Base-by-base conservation (phyloP, 257 asterid genomes). In the Rubia yunnanensis region DNA sequence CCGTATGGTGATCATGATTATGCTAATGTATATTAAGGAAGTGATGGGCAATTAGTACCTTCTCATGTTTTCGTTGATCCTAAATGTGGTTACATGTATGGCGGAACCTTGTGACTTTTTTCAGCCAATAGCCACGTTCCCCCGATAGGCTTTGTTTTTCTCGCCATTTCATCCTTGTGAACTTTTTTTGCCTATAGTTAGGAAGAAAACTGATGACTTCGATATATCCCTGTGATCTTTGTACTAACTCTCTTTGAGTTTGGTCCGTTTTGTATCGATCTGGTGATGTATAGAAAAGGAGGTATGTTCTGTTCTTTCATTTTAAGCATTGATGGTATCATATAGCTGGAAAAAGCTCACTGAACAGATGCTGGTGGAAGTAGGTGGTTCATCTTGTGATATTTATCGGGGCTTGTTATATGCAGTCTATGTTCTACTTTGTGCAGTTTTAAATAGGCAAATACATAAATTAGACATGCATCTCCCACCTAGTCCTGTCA, bases 21-120 rank as follows among this genome's bases (percentile, higher is more conserved):
- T 64, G 26, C 46, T 46, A 70, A 63, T 68, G 65, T 76, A 23
- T 78, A 68, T 78, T 70, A 67, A n/a, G 69, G 59, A 66, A 26
- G 48, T 67, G 5, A 69, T 76, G 46, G 31, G 72, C 49, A 54
- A 76, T 71, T 73, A 63, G 67, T 73, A 26, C 53, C 57, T 11
- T 24, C 24, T 18, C 56, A 48, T 66, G 67, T 63, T 67, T 78
- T 72, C 63, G 49, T 70, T 63, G 20, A 32, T 4, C 70, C 64
- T 66, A 72, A 72, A 44, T 67, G 64, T 58, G 63, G 54, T 73
- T 52, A 62, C 60, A 23, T 63, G 36, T 67, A 31, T 61, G 60
- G 54, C n/a, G 3, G 67, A 52, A 32, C 63, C 48, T 26, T 14
- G 44, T n/a, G 28, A 26, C 48, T 48, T 36, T 54, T 31, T 68